A percentile compares a stretch with the other conserved stretches of the same genome.
Conservation (phyloP, 805 yeast genomes). For the Saccharomycopsis schoenii region DNA sequence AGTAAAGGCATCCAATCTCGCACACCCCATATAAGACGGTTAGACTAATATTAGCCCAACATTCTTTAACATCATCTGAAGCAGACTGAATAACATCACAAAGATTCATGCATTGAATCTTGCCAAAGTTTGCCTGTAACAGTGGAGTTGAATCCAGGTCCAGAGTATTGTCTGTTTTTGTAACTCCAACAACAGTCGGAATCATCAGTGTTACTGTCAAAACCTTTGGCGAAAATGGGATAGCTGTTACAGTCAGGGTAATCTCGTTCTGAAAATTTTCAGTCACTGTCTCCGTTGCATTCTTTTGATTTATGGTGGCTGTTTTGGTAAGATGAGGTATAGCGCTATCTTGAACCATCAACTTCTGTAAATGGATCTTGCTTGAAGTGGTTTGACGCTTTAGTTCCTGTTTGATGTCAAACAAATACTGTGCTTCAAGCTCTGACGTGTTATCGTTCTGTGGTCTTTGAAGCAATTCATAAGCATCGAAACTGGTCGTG, state of each 20-base stretch:
- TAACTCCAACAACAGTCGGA: not conserved
- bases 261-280: not conserved
- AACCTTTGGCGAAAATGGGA: not conserved
- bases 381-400: not conserved
- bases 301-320: not conserved
- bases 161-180: not conserved
- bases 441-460: constrained; percentile 4
- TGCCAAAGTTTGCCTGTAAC: constrained; percentile 6
- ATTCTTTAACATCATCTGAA: constrained; percentile 7
- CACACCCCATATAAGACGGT: constrained; percentile 16
- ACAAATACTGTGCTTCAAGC: constrained; percentile 10
- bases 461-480: not conserved
- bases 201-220: not conserved
- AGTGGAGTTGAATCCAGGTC: not conserved
- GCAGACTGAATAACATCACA: constrained; percentile 7
- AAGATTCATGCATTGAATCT: constrained; percentile 9
- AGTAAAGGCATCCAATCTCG: constrained; percentile 13
- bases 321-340: too few species aligned
- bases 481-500: not conserved
- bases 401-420: not conserved
- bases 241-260: not conserved
- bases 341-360: not conserved
- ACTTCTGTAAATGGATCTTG: not conserved
- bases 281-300: not conserved
- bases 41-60: constrained; percentile 11